Evolutionary conservation across 768 basidiomycete genomes (phyloP), one percentile per base, ranked within the genome.

Genomic region (Boletellus ananas): DNA sequence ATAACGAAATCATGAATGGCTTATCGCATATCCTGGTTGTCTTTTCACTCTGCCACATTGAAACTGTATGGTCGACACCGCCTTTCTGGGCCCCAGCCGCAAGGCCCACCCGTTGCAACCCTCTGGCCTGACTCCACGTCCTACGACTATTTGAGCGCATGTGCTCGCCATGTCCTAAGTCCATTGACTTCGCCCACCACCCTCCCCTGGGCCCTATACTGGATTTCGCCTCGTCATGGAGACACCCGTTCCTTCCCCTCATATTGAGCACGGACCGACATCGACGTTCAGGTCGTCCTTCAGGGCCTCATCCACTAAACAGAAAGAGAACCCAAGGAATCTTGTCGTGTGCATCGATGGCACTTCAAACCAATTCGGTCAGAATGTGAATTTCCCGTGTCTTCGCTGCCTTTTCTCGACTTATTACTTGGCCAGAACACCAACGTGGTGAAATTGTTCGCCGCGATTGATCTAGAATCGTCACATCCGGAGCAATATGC

Each of bases 391-490:
- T 29, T 7, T 10, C 29, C 7, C 7, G 29, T 29, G 7, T 29
- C 29, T 11, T 9, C 7, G 11, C 10, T 7, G 11, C 29, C 1
- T 29, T 27, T 35, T 18, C 10, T 25, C 17, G 17, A 40, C 47
- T 61, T 10, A 58, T 25, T 4, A 29, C 14, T 6, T 18, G 18
- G n/a, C 13, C 47, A 74, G 72, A 73, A 69, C 35, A 70, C 69
- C 43, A 69, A 72, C 25, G 60, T 73, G 13, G 57, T 72, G n/a
- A 69, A 71, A 42, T 43, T 73, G 2, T 70, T 70, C 40, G 54
- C 52, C 20, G 61, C 54, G 10, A 47, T 72, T 14, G 47, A 63
- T 18, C 43, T 51, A 6, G 51, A 59, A 25, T 47, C 62, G 17
- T 21, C 43, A 3, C 17, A 39, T 1, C 46, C 56, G 9, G 42